These are phyloP conservation scores for Cavenderia fasciculata DNA, from an alignment of 78 protist species.

Conservation along the genomic window DNA sequence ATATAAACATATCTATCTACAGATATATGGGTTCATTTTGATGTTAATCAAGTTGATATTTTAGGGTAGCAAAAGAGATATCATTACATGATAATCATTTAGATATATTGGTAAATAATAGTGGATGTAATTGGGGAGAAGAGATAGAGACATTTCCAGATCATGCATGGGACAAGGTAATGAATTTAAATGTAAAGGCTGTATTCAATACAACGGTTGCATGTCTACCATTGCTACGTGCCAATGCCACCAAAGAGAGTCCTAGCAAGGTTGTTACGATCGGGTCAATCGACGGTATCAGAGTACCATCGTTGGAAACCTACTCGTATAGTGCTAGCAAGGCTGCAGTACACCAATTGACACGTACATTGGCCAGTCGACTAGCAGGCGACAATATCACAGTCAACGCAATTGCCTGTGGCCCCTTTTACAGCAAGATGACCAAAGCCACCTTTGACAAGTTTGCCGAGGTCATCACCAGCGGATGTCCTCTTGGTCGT, in stretches of 20 bases:
- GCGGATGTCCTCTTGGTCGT: conserved; percentile 45
- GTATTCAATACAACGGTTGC: conserved; percentile 51
- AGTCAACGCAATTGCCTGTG: conserved; percentile 73
- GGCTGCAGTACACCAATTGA: conserved; percentile 81
- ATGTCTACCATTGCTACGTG: conserved; percentile 41
- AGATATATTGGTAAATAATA: conserved; percentile 67
- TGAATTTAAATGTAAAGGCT: conserved; percentile 77
- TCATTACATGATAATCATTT: conserved; percentile 14
- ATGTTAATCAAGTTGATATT: too few species aligned
- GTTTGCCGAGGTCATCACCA: background rate
- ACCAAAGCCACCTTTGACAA: conserved; percentile 34
- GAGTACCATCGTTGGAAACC: conserved; percentile 36
- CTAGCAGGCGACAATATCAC: conserved; percentile 68
- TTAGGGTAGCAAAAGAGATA: conserved; percentile 10
- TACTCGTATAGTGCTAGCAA: conserved; percentile 80
- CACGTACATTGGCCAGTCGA: conserved; percentile 47
- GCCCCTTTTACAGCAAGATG: conserved; percentile 80
- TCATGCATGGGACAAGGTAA: conserved; percentile 79
- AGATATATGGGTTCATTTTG: too few species aligned
- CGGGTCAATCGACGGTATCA: conserved; percentile 74
- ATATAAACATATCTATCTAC: too few species aligned
- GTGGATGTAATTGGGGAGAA: conserved; percentile 85
- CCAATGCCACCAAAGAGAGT: conserved; percentile 1
- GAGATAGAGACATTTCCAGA: conserved; percentile 73
- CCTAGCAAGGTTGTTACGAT: conserved; percentile 74